Percentiles rank a stretch among this genome's conserved stretches.
Evolutionary conservation across 441 rosid genomes (phyloP).

Genomic region (Bocquillonia castaneifolia): DNA sequence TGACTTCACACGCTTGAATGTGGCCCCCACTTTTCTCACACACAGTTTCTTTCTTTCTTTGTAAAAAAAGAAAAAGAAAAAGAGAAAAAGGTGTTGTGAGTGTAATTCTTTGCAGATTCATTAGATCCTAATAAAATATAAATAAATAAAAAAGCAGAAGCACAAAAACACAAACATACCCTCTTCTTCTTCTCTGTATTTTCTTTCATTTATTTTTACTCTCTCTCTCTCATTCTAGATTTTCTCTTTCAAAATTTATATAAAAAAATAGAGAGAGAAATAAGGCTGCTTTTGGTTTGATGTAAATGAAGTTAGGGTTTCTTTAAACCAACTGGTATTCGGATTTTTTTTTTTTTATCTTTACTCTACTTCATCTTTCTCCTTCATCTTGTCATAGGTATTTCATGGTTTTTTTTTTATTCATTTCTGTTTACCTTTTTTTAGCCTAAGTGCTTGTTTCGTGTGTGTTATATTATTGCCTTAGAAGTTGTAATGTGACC

Average conservation of each 20-base stretch:
- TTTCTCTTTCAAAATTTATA: not conserved
- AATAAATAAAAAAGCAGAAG: conserved; percentile 12
- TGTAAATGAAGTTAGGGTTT: conserved; percentile 8
- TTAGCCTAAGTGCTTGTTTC: no score
- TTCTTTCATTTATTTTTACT: conserved; percentile 4
- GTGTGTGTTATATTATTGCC: no score
- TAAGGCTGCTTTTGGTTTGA: not conserved
- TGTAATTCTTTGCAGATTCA: conserved; percentile 39
- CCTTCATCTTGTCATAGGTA: no score
- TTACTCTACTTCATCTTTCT: no score
- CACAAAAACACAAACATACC: conserved; percentile 20
- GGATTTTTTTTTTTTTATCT: conserved; percentile 11
- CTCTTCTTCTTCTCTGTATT: conserved; percentile 2
- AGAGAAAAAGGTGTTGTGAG: conserved; percentile 14
- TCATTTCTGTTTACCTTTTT: no score
- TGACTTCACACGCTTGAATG: conserved; percentile 18
- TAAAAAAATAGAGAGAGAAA: not conserved
- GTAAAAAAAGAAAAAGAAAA: not conserved
- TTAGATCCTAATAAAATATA: conserved; percentile 30
- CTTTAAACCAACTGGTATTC: not conserved
- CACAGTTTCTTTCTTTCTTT: no score
- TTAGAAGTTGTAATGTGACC: not conserved
- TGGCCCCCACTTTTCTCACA: conserved; percentile 30
- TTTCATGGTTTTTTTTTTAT: no score
- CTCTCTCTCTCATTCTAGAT: not conserved